phyloP scores from a whole-genome alignment of 2,329 filamentous ascomycete species.

The Sodiomyces alkalinus region DNA sequence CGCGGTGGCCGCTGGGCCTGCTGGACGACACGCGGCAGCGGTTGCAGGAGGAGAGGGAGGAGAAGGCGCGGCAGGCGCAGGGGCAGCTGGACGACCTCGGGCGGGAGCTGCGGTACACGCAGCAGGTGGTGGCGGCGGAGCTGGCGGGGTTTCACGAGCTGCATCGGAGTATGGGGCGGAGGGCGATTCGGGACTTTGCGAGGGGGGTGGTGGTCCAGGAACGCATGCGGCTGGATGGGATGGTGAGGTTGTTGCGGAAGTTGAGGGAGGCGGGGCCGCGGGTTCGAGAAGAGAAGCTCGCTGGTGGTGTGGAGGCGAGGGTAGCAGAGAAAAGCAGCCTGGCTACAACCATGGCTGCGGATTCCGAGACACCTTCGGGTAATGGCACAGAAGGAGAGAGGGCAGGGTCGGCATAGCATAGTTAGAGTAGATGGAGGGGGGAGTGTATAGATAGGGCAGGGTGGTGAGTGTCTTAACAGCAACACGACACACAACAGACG shows the following conservation, averaged over 20 bases:
- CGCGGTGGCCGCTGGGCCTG: conserved; percentile 66
- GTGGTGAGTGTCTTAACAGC: no score
- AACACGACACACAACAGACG: no score
- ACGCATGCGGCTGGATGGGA: conserved; percentile 60
- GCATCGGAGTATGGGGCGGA: conserved; percentile 61
- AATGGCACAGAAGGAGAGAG: no score
- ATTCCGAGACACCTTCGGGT: no score
- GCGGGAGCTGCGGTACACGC: conserved; percentile 75
- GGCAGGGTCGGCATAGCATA: no score
- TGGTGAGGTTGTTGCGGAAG: conserved; percentile 63
- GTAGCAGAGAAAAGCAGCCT: no score
- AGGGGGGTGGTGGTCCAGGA: conserved; percentile 68
- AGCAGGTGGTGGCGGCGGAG: conserved; percentile 83
- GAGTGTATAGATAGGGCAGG: no score
- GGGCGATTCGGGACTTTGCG: conserved; percentile 62
- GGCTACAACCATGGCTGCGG: no score
- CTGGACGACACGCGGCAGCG: conserved; percentile 79
- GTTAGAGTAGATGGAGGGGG: no score
- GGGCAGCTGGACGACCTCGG: conserved; percentile 60
- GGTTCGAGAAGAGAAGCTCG: no score
- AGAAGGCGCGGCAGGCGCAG: conserved; percentile 56
- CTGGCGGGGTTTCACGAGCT: conserved; percentile 88
- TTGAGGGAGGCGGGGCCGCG: conserved; percentile 29
- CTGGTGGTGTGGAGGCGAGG: no score
- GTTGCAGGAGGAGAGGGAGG: conserved; percentile 70